Percentiles rank a stretch among this genome's conserved stretches.
These are phyloP conservation scores for Nothomitra cinnamomea DNA, from an alignment of 2,329 filamentous ascomycete genomes.

Conservation along the genomic window DNA sequence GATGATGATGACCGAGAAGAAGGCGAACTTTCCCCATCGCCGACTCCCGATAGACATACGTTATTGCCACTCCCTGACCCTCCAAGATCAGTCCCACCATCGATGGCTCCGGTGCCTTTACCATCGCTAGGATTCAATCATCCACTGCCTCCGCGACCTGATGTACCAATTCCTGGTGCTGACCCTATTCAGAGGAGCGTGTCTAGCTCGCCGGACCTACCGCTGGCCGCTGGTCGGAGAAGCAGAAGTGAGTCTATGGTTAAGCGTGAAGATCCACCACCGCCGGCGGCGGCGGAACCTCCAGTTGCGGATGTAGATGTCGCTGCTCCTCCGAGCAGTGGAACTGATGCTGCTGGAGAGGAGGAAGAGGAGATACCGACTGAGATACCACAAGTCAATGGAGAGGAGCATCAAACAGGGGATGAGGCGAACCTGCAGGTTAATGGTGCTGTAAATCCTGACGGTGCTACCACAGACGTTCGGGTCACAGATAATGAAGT, in stretches of 20 bases:
- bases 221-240: constrained; percentile 23
- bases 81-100: constrained; percentile 4
- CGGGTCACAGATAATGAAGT: neutral
- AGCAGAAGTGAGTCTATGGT: neutral
- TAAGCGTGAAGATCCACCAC: neutral
- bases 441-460: neutral
- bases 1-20: constrained; percentile 8
- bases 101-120: constrained; percentile 3
- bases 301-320: neutral
- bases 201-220: constrained; percentile 26
- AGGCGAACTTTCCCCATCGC: constrained; percentile 6
- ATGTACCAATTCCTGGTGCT: neutral
- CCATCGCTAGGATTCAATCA: neutral
- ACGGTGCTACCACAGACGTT: neutral
- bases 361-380: neutral
- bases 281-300: neutral
- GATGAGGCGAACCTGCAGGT: neutral
- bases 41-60: constrained; percentile 15
- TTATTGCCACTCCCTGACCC: constrained; percentile 11
- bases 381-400: neutral
- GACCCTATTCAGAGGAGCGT: constrained; percentile 14
- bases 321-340: neutral
- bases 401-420: neutral
- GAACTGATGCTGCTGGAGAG: neutral
- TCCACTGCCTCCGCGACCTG: constrained; percentile 6